Evolutionary conservation across 495 filamentous ascomycete species (phyloP).

Genomic region (Podospora appendiculata): DNA sequence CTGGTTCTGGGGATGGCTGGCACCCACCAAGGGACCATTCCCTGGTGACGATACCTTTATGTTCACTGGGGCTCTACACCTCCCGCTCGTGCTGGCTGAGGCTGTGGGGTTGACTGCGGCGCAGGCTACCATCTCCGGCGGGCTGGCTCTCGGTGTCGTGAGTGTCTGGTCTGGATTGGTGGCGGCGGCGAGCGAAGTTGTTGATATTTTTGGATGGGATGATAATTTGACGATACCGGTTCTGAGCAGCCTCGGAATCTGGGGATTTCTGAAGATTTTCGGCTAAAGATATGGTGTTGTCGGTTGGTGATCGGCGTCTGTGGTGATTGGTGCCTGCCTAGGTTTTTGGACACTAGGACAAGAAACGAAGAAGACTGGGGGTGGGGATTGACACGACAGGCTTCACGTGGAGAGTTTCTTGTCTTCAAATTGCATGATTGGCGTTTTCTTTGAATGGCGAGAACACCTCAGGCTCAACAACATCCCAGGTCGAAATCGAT

Average conservation of each 20-base stretch:
- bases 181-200: slow-evolving; percentile 79
- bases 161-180: slow-evolving; percentile 81
- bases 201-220: slow-evolving; percentile 88
- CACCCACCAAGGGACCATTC: slow-evolving; percentile 58
- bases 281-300: slow-evolving; percentile 33
- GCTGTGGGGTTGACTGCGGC: slow-evolving; percentile 39
- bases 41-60: slow-evolving; percentile 68
- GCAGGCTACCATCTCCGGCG: slow-evolving; percentile 50
- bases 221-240: slow-evolving; percentile 97
- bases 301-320: too few relatives aligned
- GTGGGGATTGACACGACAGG: too few relatives aligned
- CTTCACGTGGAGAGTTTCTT: too few relatives aligned
- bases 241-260: slow-evolving; percentile 81
- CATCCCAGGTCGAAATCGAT: too few relatives aligned
- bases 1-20: slow-evolving; percentile 82
- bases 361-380: too few relatives aligned
- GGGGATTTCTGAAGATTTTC: slow-evolving; percentile 90
- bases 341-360: too few relatives aligned
- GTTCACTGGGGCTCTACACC: slow-evolving; percentile 65
- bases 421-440: too few relatives aligned
- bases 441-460: too few relatives aligned
- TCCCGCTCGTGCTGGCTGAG: slow-evolving; percentile 49
- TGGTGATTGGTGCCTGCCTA: too few relatives aligned
- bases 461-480: too few relatives aligned
- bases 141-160: slow-evolving; percentile 72